Base-by-base conservation (phyloP, 148 eudicot genomes). In the Tetragonia tetragonoides region DNA sequence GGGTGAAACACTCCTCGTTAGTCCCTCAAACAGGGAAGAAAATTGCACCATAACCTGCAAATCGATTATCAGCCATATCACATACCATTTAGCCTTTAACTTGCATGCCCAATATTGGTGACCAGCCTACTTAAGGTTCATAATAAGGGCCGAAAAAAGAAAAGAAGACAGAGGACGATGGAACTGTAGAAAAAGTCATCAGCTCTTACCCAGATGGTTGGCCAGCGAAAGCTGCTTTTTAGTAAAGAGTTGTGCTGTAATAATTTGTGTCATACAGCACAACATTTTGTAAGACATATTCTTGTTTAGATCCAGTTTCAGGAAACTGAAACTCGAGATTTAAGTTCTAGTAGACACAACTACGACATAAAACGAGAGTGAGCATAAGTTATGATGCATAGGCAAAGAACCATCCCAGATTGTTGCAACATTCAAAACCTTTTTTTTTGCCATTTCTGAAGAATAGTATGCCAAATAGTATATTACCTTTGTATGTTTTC, bases 41-140 rank as follows among this genome's bases (percentile, higher is more conserved):
- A 78, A 74, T 75, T 82, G 85, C 18, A 82, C 85, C 85, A 82
- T 82, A 53, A 34, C 68, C 75, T 79, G 75, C 75, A 73, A 66
- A 74, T 60, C 59, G 60, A 53, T 11, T 73, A 40, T 24, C 28
- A 57, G 54, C 60, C 68, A 68, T 46, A 51, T 77, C 72, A 77
- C 40, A 44, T 46, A 57, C n/a, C 76, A 53, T 61, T 62, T 6
- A 66, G 60, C 70, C 56, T 54, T 42, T 39, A 56, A 41, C 54
- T 68, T 76, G 66, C 51, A 34, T 34, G 49, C 24, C 16, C 42
- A 51, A 14, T 37, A 46, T 4, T 17, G 46, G 46, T 74, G 6
- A 28, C 59, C 57, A 24, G n/a, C 57, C 42, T 75, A 67, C 66
- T 53, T n/a, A 51, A 47, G 46, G 49, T 23, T 70, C 72, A 63